A percentile compares a stretch with the other conserved stretches of the same genome.
Evolutionary conservation across 345 rosid species (phyloP).

Genomic region (Limnanthes douglasii): DNA sequence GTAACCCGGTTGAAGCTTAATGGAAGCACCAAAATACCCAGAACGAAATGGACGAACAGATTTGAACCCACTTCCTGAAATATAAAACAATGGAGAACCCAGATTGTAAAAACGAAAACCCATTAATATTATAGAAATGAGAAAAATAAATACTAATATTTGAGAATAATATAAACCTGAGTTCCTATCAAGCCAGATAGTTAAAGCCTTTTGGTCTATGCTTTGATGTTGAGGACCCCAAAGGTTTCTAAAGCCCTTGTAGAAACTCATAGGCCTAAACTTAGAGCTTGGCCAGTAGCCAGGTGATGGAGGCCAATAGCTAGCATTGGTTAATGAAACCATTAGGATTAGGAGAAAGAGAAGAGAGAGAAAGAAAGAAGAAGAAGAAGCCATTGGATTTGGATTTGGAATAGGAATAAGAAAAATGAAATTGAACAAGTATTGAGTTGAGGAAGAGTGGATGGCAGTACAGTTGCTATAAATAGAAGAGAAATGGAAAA

Average conservation of each 20-base stretch:
- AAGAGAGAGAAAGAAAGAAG: constrained; percentile 12
- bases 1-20: constrained; percentile 85
- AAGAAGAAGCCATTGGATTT: too few relatives aligned
- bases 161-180: constrained; percentile 29
- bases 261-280: constrained; percentile 51
- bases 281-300: constrained; percentile 89
- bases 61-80: constrained; percentile 85
- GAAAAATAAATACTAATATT: not conserved
- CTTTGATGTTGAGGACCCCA: constrained; percentile 91
- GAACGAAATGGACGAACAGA: constrained; percentile 77
- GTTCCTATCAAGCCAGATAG: constrained; percentile 83
- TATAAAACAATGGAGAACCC: constrained; percentile 5
- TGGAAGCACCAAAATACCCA: constrained; percentile 82
- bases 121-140: not conserved
- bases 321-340: constrained; percentile 30
- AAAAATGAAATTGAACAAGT: too few relatives aligned
- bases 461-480: not conserved
- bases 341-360: constrained; percentile 16
- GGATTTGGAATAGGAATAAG: too few relatives aligned
- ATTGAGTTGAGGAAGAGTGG: too few relatives aligned
- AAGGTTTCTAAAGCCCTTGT: constrained; percentile 61
- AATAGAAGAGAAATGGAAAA: not conserved
- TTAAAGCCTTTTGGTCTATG: constrained; percentile 41
- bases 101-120: not conserved
- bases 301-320: constrained; percentile 76